These are phyloP conservation scores for Trypanosoma boissoni DNA, from an alignment of 208 protist species.

Conservation along the genomic window DNA sequence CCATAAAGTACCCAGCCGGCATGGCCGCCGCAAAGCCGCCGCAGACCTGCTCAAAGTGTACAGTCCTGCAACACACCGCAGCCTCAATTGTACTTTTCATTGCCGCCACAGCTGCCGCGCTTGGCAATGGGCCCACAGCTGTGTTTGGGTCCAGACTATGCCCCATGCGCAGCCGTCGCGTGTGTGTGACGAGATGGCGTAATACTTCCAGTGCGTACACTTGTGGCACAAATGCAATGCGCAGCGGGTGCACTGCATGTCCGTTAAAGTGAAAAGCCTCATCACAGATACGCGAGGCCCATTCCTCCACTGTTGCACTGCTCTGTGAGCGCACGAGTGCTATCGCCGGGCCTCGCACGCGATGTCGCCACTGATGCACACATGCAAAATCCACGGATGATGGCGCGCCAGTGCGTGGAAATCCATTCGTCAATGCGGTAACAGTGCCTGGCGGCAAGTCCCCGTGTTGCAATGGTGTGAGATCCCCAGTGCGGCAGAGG, in stretches of 20 bases:
- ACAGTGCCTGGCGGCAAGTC: not conserved
- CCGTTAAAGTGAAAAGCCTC: conserved; percentile 22
- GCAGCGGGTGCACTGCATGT: conserved; percentile 9
- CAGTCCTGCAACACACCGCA: not conserved
- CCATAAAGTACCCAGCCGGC: conserved; percentile 28
- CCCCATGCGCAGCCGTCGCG: conserved; percentile 19
- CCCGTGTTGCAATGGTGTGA: not conserved
- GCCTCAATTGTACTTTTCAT: conserved; percentile 20
- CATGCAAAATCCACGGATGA: too few relatives aligned
- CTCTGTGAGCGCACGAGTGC: too few relatives aligned
- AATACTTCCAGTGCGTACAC: conserved; percentile 22
- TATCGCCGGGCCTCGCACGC: too few relatives aligned
- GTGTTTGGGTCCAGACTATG: conserved; percentile 32
- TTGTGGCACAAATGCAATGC: conserved; percentile 28
- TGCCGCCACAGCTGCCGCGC: conserved; percentile 15
- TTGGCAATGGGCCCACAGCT: conserved; percentile 25
- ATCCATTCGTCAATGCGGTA: not conserved
- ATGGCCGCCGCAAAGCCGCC: conserved; percentile 35
- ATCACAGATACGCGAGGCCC: conserved; percentile 14
- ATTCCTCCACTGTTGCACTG: not conserved
- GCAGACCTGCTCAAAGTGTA: conserved; percentile 29
- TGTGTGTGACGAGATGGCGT: conserved; percentile 13
- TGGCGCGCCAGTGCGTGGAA: too few relatives aligned
- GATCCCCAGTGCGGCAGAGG: not conserved
- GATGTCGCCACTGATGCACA: too few relatives aligned